These are phyloP conservation scores for Ustilago vetiveriae DNA, from an alignment of 1,284 basidiomycete species.

Conservation along the genomic window DNA sequence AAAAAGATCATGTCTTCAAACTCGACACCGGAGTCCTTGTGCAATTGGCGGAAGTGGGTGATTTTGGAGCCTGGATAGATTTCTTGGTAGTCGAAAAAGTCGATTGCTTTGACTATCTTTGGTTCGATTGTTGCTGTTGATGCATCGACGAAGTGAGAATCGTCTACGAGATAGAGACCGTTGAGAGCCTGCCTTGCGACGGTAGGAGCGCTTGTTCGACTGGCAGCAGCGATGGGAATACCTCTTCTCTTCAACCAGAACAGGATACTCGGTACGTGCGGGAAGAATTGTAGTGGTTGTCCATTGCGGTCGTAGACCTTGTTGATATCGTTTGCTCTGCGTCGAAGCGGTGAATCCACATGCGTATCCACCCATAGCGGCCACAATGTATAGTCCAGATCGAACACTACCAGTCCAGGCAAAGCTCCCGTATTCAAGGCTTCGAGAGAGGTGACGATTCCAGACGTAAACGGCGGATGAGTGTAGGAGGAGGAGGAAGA, in stretches of 20 bases:
- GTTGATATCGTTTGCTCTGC: constrained; percentile 47
- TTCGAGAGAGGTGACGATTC: constrained; percentile 20
- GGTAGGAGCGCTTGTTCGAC: constrained; percentile 55
- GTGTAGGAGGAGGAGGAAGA: constrained; percentile 3
- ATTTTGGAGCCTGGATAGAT: constrained; percentile 66
- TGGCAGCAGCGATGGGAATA: constrained; percentile 55
- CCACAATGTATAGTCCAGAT: constrained; percentile 65
- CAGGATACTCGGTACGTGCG: constrained; percentile 59
- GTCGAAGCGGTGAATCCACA: constrained; percentile 54
- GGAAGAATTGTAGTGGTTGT: constrained; percentile 54
- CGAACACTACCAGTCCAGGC: constrained; percentile 59
- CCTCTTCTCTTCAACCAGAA: constrained; percentile 38
- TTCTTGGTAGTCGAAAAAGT: constrained; percentile 58
- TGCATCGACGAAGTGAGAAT: constrained; percentile 7
- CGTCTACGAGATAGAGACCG: constrained; percentile 45
- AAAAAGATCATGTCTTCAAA: constrained; percentile 66
- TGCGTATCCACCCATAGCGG: constrained; percentile 64
- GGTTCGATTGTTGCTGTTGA: neutral
- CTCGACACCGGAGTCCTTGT: constrained; percentile 48
- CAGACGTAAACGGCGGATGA: neutral
- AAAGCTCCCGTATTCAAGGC: constrained; percentile 11
- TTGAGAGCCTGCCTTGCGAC: constrained; percentile 60
- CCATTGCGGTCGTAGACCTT: constrained; percentile 50
- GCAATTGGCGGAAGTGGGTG: constrained; percentile 55
- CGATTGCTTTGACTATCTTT: constrained; percentile 38